Evolutionary conservation across 139 green algal species (phyloP).

Genomic region (Chlamydomonas sp.): DNA sequence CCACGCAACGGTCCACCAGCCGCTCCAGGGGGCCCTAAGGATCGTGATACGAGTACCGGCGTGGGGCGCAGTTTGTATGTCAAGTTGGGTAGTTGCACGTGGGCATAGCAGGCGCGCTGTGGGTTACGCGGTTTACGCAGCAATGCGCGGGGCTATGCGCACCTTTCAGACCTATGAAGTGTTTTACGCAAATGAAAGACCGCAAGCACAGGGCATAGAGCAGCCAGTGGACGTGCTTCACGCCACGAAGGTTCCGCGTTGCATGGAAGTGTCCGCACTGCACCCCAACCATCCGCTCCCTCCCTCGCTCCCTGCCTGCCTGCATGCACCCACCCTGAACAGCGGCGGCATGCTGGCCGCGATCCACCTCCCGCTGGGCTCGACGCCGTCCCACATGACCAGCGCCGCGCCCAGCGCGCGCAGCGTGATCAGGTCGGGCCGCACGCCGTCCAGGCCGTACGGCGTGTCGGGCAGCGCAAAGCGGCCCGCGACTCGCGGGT

Average conservation of each 20-base stretch:
- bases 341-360: constrained; percentile 72
- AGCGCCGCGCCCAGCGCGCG: constrained; percentile 81
- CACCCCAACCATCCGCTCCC: not conserved
- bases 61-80: not conserved
- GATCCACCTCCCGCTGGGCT: constrained; percentile 72
- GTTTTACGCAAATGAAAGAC: too few relatives aligned
- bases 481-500: constrained; percentile 66
- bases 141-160: too few relatives aligned
- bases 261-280: too few relatives aligned
- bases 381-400: constrained; percentile 89
- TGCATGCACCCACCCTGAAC: constrained; percentile 1
- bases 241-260: too few relatives aligned
- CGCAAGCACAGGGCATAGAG: too few relatives aligned
- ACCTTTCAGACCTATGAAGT: too few relatives aligned
- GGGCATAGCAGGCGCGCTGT: not conserved
- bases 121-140: too few relatives aligned
- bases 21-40: constrained; percentile 13
- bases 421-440: constrained; percentile 91
- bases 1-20: constrained; percentile 10
- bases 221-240: too few relatives aligned
- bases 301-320: not conserved
- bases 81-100: not conserved
- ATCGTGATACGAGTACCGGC: not conserved
- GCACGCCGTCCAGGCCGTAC: constrained; percentile 80
- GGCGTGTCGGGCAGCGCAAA: constrained; percentile 76